Conservation (phyloP, 768 basidiomycete species). For the Auriscalpium orientale region DNA sequence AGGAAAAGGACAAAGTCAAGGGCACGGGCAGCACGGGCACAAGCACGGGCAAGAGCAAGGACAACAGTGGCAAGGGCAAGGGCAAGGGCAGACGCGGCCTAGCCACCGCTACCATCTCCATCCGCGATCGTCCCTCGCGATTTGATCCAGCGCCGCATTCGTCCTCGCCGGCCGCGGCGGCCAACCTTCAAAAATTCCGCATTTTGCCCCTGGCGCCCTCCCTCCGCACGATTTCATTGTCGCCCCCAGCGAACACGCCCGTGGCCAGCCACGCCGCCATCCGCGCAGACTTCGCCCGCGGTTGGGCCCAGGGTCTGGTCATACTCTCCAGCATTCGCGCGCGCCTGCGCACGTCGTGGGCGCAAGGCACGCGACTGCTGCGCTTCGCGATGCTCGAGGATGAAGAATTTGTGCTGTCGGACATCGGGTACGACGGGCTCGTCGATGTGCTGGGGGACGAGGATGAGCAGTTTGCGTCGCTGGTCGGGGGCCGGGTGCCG, state of each 20-base stretch:
- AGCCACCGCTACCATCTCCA: constrained; percentile 58
- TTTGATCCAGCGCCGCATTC: background rate
- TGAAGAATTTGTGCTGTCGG: constrained; percentile 5
- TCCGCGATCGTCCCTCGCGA: constrained; percentile 23
- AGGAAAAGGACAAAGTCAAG: constrained; percentile 12
- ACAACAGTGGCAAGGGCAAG: too few species aligned
- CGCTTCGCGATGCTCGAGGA: constrained; percentile 25
- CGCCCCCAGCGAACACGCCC: constrained; percentile 19
- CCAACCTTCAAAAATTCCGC: constrained; percentile 28
- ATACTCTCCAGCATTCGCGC: constrained; percentile 42
- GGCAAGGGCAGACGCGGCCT: constrained; percentile 47
- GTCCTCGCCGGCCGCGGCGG: background rate
- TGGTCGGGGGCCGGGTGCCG: constrained; percentile 18
- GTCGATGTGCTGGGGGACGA: constrained; percentile 23
- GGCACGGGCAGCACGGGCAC: too few species aligned
- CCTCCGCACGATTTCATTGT: constrained; percentile 43
- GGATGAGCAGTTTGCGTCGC: constrained; percentile 19
- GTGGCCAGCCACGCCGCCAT: constrained; percentile 33
- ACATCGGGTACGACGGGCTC: constrained; percentile 24
- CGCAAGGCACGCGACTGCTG: constrained; percentile 39
- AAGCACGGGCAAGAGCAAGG: too few species aligned
- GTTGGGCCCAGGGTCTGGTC: constrained; percentile 55
- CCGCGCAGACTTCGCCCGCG: constrained; percentile 45
- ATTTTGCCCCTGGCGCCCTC: constrained; percentile 48
- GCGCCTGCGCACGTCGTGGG: constrained; percentile 38